phyloP scores from a whole-genome alignment of 257 asterid species.

The Rehmannia glutinosa region DNA sequence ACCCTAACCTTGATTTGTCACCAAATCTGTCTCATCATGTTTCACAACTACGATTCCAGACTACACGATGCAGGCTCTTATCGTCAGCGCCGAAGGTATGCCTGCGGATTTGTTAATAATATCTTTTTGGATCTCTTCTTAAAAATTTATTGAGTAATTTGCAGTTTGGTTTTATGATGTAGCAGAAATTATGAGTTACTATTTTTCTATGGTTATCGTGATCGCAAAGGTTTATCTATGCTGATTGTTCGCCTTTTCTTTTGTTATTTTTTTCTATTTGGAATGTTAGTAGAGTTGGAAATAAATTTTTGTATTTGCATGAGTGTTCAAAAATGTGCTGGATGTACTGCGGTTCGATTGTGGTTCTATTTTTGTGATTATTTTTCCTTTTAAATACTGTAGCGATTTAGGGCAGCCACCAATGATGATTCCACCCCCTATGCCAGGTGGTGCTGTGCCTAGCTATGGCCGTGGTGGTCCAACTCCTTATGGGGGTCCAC shows the following conservation, averaged over 20 bases:
- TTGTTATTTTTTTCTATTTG: no score
- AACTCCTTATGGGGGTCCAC: slow-evolving; percentile 40
- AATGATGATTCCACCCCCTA: slow-evolving; percentile 41
- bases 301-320: background rate
- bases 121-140: background rate
- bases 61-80: slow-evolving; percentile 64
- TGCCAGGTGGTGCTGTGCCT: slow-evolving; percentile 44
- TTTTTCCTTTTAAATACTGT: slow-evolving; percentile 11
- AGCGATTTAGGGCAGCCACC: slow-evolving; percentile 75
- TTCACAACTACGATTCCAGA: slow-evolving; percentile 57
- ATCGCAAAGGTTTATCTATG: background rate
- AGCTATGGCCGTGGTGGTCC: slow-evolving; percentile 60
- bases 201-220: no score
- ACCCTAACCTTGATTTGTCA: slow-evolving; percentile 23
- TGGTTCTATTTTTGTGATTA: slow-evolving; percentile 10
- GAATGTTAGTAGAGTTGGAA: background rate
- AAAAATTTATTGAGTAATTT: background rate
- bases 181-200: no score
- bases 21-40: slow-evolving; percentile 37
- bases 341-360: background rate
- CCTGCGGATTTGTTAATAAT: background rate
- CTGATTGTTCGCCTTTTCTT: background rate
- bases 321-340: background rate
- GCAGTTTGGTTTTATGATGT: background rate
- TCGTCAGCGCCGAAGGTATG: slow-evolving; percentile 83